A percentile compares a stretch with the other conserved stretches of the same genome.
Evolutionary conservation across 2,329 filamentous ascomycete species (phyloP).

Genomic region (Emergomyces orientalis): DNA sequence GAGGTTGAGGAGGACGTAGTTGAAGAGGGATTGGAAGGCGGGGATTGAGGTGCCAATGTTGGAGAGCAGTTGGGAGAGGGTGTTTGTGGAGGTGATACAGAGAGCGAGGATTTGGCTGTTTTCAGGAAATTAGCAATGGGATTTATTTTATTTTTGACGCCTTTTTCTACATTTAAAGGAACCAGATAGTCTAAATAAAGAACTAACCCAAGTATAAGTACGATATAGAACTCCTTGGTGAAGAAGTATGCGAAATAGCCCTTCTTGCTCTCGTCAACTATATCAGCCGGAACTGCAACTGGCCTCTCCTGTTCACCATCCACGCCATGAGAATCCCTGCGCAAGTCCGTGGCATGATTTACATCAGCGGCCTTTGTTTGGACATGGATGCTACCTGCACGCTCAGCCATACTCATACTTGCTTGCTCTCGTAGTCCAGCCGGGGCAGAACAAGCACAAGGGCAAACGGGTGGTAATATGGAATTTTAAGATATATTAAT

Average conservation of each 20-base stretch:
- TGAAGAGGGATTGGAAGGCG: slow-evolving; percentile 92
- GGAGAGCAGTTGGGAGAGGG: slow-evolving; percentile 69
- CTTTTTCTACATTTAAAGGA: too few relatives aligned
- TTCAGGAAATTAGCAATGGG: neutral
- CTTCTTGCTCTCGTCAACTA: slow-evolving; percentile 36
- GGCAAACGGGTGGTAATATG: neutral
- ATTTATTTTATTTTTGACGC: too few relatives aligned
- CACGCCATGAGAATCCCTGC: neutral
- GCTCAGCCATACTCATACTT: slow-evolving; percentile 21
- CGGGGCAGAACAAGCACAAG: neutral
- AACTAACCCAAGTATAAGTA: slow-evolving; percentile 62
- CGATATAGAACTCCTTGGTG: slow-evolving; percentile 80
- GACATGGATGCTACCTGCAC: slow-evolving; percentile 20
- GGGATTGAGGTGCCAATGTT: slow-evolving; percentile 67
- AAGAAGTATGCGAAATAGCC: slow-evolving; percentile 60
- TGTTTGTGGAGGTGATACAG: slow-evolving; percentile 88
- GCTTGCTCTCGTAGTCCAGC: slow-evolving; percentile 1
- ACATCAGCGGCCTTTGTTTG: slow-evolving; percentile 16
- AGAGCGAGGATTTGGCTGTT: slow-evolving; percentile 67
- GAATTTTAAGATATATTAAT: neutral
- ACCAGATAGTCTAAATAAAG: neutral
- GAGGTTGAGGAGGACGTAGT: slow-evolving; percentile 73
- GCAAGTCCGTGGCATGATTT: slow-evolving; percentile 1
- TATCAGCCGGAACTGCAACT: slow-evolving; percentile 24
- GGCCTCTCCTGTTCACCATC: slow-evolving; percentile 15